A percentile compares a stretch with the other conserved stretches of the same genome.
phyloP scores from a whole-genome alignment of 257 asterid genomes.

The Solanum sitiens region DNA sequence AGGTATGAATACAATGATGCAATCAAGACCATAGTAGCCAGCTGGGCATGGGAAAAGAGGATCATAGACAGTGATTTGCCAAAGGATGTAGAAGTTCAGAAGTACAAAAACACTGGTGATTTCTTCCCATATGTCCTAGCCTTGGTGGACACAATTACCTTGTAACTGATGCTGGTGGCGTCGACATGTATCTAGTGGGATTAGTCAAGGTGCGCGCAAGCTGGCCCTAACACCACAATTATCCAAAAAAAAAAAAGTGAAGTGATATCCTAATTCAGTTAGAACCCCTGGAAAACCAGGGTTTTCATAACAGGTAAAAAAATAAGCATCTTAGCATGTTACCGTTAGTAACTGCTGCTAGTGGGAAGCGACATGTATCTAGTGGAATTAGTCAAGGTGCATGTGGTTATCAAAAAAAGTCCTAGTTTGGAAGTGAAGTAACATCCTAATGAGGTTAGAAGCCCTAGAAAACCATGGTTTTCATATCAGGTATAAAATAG shows the following conservation, averaged over 20 bases:
- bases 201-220: neutral
- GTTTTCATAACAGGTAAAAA: neutral
- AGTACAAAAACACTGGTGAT: neutral
- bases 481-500: neutral
- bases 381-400: neutral
- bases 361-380: neutral
- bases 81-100: neutral
- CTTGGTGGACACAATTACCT: neutral
- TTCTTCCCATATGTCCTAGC: neutral
- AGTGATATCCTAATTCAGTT: neutral
- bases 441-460: neutral
- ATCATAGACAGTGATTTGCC: neutral
- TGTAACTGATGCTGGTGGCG: neutral
- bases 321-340: neutral
- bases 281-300: neutral
- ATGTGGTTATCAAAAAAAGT: neutral
- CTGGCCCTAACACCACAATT: neutral
- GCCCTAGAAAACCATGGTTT: neutral
- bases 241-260: neutral
- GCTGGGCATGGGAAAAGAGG: neutral
- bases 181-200: neutral
- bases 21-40: neutral
- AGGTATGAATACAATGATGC: neutral
- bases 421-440: neutral
- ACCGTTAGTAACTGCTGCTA: neutral